Base-by-base conservation (phyloP, 345 rosid genomes). In the Eucalyptus sp. region DNA sequence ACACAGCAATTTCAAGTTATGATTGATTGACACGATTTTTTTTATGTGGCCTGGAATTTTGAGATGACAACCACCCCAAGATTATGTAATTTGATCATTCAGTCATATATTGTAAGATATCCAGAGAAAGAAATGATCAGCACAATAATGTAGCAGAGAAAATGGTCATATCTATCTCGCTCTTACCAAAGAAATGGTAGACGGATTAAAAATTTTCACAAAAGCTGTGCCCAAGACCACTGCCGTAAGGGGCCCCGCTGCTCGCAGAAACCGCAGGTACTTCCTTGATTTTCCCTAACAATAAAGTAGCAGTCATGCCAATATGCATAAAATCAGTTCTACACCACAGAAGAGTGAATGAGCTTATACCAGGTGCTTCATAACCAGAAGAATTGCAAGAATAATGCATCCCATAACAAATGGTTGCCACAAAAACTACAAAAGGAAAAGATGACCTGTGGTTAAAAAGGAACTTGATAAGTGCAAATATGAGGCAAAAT, bases 341-440 rank as follows among this genome's bases (percentile, higher is more conserved):
- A 76, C 14, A 12, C 83, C 46, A 18, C 46, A 86, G 48, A 79
- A 83, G 79, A 87, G 90, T 89, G 87, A 64, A 86, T 13, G 86
- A 88, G 90, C 83, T 85, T 93, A 89, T 95, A 98, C 99, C 97
- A 97, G 92, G 89, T 95, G 97, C 93, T 97, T 97, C 99, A 97
- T 97, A 91, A 94, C 90, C 92, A 94, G 96, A 91, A 98, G 94
- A 90, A 96, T 91, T 18, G 94, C 94, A 87, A 98, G 99, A 91
- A 96, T 95, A 90, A 91, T 71, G 87, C 96, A 97, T 92, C 99
- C 99, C 99, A 97, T 94, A 88, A 97, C 94, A 93, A 98, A 98
- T 89, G 99, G 99, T 86, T 98, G 99, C 99, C 99, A 98, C 1
- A 95, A 95, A 93, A 98, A 98, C 99, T 98, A 93, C 98, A 98